phyloP scores from a whole-genome alignment of 1,284 basidiomycete species.

The Melampsora americana region DNA sequence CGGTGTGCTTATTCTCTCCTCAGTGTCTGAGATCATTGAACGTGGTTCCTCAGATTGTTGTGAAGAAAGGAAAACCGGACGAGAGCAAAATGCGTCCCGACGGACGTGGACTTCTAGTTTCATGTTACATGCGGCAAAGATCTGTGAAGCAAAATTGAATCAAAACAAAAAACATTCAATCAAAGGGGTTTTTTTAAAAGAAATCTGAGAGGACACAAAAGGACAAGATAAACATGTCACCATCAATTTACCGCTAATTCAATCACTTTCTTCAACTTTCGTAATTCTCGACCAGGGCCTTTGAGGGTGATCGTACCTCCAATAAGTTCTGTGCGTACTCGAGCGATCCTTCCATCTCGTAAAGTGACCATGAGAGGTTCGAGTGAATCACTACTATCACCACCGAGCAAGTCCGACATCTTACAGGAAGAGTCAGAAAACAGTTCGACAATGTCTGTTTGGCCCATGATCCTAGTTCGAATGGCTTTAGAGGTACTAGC shows the following conservation, averaged over 20 bases:
- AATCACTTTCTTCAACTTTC: conserved; percentile 17
- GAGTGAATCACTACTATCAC: neutral
- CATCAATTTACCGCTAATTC: conserved; percentile 6
- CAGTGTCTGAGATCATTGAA: too few relatives aligned
- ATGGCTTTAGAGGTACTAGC: neutral
- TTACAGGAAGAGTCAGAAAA: conserved; percentile 6
- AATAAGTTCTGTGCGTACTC: neutral
- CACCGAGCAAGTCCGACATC: neutral
- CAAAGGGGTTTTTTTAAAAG: neutral
- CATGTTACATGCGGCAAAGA: conserved; percentile 13
- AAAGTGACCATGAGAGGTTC: neutral
- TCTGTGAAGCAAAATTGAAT: neutral
- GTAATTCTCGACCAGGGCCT: conserved; percentile 7
- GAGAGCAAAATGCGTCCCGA: conserved; percentile 6
- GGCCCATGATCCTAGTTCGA: neutral
- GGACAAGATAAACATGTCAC: neutral
- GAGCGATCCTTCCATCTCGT: neutral
- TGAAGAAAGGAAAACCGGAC: conserved; percentile 5
- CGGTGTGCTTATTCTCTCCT: neutral
- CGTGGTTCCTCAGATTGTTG: too few relatives aligned
- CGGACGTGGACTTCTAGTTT: conserved; percentile 9
- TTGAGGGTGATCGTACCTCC: conserved; percentile 10
- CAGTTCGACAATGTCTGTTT: conserved; percentile 3
- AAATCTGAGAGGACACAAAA: neutral
- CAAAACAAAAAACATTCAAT: neutral